Conservation (phyloP, 495 filamentous ascomycete genomes). For the Neurospora sp. region DNA sequence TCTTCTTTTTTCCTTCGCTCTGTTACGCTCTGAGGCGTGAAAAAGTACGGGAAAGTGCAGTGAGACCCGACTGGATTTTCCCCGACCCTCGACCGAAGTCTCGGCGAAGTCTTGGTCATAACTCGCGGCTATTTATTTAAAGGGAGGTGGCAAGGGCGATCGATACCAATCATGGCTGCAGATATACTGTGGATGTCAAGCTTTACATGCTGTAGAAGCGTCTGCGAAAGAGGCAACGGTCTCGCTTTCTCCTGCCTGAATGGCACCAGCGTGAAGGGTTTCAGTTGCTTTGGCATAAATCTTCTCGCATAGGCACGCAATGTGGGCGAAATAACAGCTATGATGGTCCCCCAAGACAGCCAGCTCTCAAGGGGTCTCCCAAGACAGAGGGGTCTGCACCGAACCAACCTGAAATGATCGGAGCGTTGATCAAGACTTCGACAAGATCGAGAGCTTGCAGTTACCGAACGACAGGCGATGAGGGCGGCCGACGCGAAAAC, state of each 20-base stretch:
- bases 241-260: neutral
- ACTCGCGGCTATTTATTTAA: neutral
- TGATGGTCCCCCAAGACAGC: neutral
- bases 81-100: neutral
- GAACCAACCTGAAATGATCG: neutral
- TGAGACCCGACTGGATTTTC: neutral
- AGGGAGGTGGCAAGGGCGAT: too few species aligned
- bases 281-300: neutral
- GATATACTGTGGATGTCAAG: neutral
- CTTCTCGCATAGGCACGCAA: neutral
- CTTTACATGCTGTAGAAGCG: neutral
- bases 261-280: neutral
- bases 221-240: neutral
- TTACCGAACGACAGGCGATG: neutral
- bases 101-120: neutral
- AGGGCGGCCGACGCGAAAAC: neutral
- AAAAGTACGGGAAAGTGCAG: neutral
- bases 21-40: neutral
- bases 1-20: neutral
- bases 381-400: neutral
- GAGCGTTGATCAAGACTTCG: neutral
- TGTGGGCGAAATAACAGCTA: neutral
- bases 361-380: neutral
- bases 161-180: neutral
- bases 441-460: neutral